These are phyloP conservation scores for Kernera saxatilis DNA, from an alignment of 345 rosid genomes.

Conservation along the genomic window DNA sequence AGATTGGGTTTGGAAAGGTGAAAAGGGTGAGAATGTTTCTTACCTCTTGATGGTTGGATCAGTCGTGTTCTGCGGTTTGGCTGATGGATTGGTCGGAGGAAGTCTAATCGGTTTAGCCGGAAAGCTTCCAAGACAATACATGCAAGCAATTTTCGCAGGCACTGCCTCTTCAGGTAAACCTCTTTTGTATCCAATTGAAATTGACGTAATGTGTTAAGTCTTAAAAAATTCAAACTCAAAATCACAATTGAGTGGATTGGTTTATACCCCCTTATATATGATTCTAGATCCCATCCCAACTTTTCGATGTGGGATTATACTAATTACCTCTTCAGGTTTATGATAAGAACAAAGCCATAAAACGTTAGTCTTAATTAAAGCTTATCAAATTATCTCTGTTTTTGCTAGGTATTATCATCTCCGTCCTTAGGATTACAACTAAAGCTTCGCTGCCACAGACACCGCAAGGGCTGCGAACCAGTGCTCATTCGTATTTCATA, in stretches of 20 bases:
- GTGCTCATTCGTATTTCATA: slow-evolving; percentile 75
- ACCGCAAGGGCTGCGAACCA: slow-evolving; percentile 58
- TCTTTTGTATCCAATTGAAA: background rate
- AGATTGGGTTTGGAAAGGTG: slow-evolving; percentile 52
- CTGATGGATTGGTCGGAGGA: slow-evolving; percentile 86
- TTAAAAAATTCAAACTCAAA: too few relatives aligned
- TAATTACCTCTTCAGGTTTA: background rate
- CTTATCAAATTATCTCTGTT: background rate
- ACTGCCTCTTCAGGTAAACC: slow-evolving; percentile 87
- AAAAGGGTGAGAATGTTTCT: slow-evolving; percentile 25
- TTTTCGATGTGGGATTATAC: too few relatives aligned
- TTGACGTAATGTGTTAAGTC: background rate
- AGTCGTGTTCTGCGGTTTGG: slow-evolving; percentile 72
- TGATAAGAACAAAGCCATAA: background rate
- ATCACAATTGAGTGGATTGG: too few relatives aligned
- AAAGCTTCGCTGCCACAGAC: slow-evolving; percentile 80
- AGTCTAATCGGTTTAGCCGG: slow-evolving; percentile 85
- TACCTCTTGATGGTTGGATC: slow-evolving; percentile 52
- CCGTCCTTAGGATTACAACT: slow-evolving; percentile 65
- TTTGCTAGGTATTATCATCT: slow-evolving; percentile 65
- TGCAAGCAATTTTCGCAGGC: slow-evolving; percentile 96
- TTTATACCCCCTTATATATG: too few relatives aligned
- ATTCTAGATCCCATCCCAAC: too few relatives aligned
- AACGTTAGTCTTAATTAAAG: background rate
- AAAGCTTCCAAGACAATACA: slow-evolving; percentile 78